These are phyloP conservation scores for Phyllosticta citriasiana DNA, from an alignment of 2,329 filamentous ascomycete species.

Conservation along the genomic window DNA sequence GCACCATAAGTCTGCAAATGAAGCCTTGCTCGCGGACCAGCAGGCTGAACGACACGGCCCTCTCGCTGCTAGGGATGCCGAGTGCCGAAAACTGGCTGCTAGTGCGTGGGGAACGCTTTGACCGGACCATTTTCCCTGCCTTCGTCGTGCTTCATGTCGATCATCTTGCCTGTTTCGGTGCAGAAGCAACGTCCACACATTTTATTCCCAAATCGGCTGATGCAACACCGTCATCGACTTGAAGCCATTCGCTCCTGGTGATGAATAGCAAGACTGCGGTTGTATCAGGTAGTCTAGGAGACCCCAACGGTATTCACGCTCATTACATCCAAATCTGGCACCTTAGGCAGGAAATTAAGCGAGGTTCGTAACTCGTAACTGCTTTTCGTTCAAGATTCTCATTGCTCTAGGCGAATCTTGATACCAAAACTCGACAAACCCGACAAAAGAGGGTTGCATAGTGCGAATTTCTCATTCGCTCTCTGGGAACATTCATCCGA, in stretches of 20 bases:
- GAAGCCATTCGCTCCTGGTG: background rate
- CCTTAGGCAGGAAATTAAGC: background rate
- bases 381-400: background rate
- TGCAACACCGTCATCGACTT: background rate
- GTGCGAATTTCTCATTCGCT: too few relatives aligned
- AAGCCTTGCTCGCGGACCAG: background rate
- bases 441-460: too few relatives aligned
- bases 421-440: too few relatives aligned
- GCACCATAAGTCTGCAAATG: too few relatives aligned
- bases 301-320: background rate
- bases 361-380: background rate
- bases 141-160: background rate
- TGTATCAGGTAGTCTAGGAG: background rate
- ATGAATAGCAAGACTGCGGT: background rate
- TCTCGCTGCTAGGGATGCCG: background rate
- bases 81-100: background rate
- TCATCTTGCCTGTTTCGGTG: background rate
- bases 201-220: background rate
- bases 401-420: background rate
- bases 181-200: background rate
- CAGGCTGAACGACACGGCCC: background rate
- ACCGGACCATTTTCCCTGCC: background rate
- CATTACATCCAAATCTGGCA: background rate
- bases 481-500: too few relatives aligned
- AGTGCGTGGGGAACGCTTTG: background rate